These are phyloP conservation scores for Protomyces inundatus DNA, from an alignment of 1,139 yeast genomes.

Conservation along the genomic window DNA sequence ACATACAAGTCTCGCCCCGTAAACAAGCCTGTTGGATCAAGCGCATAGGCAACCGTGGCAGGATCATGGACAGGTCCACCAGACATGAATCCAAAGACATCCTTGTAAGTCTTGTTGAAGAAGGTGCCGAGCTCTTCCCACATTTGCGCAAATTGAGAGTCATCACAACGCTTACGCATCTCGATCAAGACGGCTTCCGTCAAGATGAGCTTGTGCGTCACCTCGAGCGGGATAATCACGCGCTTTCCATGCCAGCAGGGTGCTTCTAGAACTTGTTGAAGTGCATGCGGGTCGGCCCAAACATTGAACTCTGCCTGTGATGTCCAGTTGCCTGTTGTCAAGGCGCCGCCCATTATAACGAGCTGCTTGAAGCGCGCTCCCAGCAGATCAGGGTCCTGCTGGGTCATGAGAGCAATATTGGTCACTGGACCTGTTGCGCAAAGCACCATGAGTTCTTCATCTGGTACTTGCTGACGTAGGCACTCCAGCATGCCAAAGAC, in stretches of 20 bases:
- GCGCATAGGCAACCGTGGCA: constrained; percentile 53
- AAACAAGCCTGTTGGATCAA: constrained; percentile 43
- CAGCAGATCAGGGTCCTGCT: constrained; percentile 49
- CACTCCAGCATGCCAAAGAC: constrained; percentile 36
- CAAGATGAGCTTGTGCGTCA: constrained; percentile 67
- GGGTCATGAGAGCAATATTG: constrained; percentile 54
- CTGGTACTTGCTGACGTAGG: constrained; percentile 32
- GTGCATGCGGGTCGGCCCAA: constrained; percentile 71
- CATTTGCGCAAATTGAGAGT: constrained; percentile 44
- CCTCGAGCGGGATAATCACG: constrained; percentile 59
- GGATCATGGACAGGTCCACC: constrained; percentile 89
- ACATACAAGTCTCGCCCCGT: constrained; percentile 37
- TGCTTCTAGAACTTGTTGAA: constrained; percentile 51
- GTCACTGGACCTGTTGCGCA: constrained; percentile 70
- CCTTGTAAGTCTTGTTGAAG: constrained; percentile 49
- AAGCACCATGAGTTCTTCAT: constrained; percentile 45
- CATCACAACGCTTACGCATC: not conserved
- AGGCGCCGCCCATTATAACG: constrained; percentile 73
- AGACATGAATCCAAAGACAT: constrained; percentile 44
- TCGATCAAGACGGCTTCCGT: constrained; percentile 44
- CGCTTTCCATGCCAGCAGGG: constrained; percentile 47
- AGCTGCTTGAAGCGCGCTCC: constrained; percentile 46
- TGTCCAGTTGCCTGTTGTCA: constrained; percentile 37
- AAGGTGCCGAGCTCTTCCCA: constrained; percentile 55
- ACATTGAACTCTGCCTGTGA: constrained; percentile 68